phyloP scores from a whole-genome alignment of 345 rosid genomes.

The Abelmoschus esculentus region DNA sequence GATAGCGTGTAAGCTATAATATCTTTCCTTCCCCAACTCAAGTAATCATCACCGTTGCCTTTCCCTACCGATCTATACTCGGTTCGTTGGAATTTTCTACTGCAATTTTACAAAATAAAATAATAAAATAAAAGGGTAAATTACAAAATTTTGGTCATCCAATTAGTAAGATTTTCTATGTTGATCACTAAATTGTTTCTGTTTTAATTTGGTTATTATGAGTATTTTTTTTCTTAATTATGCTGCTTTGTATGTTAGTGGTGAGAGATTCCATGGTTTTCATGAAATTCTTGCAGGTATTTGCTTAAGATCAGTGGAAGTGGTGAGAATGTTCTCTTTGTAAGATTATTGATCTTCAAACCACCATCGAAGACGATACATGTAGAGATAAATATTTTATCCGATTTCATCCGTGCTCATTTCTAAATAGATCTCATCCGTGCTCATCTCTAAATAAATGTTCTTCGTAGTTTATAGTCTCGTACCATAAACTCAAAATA shows the following conservation, averaged over 20 bases:
- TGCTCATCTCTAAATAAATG: no score
- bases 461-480: slow-evolving; percentile 33
- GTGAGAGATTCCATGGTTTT: background rate
- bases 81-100: background rate
- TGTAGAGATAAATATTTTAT: no score
- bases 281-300: slow-evolving; percentile 46
- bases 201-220: no score
- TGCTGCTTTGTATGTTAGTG: no score
- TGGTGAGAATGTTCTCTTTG: slow-evolving; percentile 78
- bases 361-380: slow-evolving; percentile 47
- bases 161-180: no score
- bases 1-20: background rate
- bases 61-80: background rate
- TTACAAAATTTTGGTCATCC: no score
- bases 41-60: background rate
- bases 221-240: no score
- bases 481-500: background rate
- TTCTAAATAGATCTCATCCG: no score
- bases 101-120: background rate
- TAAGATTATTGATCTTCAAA: slow-evolving; percentile 35
- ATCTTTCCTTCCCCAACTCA: background rate
- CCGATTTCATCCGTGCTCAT: no score
- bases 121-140: no score
- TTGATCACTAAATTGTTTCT: no score
- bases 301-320: slow-evolving; percentile 67